Evolutionary conservation across 2,329 filamentous ascomycete genomes (phyloP), one percentile per base, ranked within the genome.

Genomic region (Zymoseptoria crescenta): DNA sequence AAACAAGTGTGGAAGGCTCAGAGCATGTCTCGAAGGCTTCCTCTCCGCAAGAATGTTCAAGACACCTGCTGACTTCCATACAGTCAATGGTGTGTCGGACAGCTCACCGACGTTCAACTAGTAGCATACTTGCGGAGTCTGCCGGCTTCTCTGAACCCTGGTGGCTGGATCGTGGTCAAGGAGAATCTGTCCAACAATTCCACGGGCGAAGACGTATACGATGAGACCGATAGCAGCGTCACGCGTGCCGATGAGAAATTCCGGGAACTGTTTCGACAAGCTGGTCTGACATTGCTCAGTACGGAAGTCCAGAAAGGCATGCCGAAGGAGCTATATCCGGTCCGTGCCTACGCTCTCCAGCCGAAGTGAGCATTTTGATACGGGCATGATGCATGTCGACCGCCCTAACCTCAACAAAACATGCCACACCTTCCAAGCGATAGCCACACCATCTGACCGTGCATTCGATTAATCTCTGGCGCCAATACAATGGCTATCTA

Each of bases 1-100:
- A 24, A 24, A 2, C 24, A 56, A 24, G 24, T 24, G 24, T 24
- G 24, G 24, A 24, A 24, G 24, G 24, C 24, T 24, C 24, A 24
- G 24, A 24, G 24, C 24, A 24, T 24, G 24, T 2, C 24, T 24
- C 24, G 24, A 24, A 24, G 24, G 2, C 24, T 24, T 4, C 4
- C 24, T 24, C 24, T 24, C 24, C 24, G 2, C 24, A 24, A 24
- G 24, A 24, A 24, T 24, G 24, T 24, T 4, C 24, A 24, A 24
- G 24, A 24, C 24, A 24, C 24, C 24, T 24, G 24, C 24, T 24
- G 24, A 24, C 4, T 24, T 24, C 24, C 24, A 24, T 24, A 4
- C 24, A 24, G 24, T 55, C 92, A 96, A 74, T 96, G 92, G 91
- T 96, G 91, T 73, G 74, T 93, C 7, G 88, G 89, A 24, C 87